A percentile compares a stretch with the other conserved stretches of the same genome.
These are phyloP conservation scores for Serendipita sp. DNA, from an alignment of 768 basidiomycete genomes.

Conservation along the genomic window DNA sequence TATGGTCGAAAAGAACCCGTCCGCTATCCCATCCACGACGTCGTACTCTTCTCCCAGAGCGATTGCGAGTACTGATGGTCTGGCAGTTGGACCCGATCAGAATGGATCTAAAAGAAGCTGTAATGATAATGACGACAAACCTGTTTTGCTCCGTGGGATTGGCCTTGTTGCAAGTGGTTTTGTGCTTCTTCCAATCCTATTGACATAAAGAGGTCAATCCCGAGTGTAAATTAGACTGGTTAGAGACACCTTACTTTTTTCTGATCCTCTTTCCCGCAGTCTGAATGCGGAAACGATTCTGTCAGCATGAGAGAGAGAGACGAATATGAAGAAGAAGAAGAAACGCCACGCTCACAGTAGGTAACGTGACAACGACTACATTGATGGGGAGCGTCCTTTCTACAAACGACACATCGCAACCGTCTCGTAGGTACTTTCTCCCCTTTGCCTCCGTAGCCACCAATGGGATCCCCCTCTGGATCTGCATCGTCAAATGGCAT, in stretches of 20 bases:
- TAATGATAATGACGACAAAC: no score
- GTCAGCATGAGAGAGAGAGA: no score
- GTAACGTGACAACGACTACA: neutral
- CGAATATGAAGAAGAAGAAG: no score
- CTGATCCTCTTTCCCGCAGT: neutral
- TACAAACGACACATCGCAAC: neutral
- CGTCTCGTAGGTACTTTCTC: neutral
- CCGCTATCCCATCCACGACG: neutral
- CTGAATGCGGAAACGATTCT: neutral
- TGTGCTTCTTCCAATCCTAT: neutral
- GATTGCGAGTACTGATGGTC: neutral
- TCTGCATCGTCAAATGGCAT: neutral
- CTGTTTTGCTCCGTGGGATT: neutral
- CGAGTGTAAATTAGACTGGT: neutral
- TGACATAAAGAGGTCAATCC: neutral
- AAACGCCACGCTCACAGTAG: neutral
- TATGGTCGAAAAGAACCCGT: neutral
- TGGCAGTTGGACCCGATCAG: neutral
- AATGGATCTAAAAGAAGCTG: neutral
- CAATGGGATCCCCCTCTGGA: neutral
- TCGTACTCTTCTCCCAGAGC: neutral
- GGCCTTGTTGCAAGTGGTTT: neutral
- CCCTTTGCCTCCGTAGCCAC: neutral
- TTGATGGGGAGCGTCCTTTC: neutral
- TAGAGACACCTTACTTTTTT: neutral